phyloP scores from a whole-genome alignment of 148 eudicot genomes.

The Vaccinium myrtillus region DNA sequence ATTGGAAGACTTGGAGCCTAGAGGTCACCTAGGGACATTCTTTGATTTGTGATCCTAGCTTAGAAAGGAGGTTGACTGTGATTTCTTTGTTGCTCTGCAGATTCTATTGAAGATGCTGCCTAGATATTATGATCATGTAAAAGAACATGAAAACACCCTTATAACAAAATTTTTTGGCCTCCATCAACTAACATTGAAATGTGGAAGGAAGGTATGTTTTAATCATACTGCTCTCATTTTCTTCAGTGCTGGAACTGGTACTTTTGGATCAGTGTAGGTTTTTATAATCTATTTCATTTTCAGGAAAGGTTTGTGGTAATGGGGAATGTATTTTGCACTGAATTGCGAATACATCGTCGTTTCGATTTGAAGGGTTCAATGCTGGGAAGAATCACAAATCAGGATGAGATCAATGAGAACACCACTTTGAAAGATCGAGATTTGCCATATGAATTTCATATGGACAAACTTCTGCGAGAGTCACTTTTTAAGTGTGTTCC shows the following conservation, averaged over 20 bases:
- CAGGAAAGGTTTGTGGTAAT: slow-evolving; percentile 94
- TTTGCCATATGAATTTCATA: slow-evolving; percentile 69
- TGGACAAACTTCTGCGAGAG: slow-evolving; percentile 81
- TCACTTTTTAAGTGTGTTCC: slow-evolving; percentile 63
- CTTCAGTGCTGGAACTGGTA: neutral
- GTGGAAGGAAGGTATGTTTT: slow-evolving; percentile 66
- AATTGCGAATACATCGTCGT: slow-evolving; percentile 81
- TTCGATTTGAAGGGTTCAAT: slow-evolving; percentile 91
- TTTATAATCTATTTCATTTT: slow-evolving; percentile 15
- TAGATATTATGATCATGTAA: slow-evolving; percentile 57
- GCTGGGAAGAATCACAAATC: slow-evolving; percentile 69
- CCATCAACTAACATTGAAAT: slow-evolving; percentile 59
- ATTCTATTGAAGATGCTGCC: slow-evolving; percentile 72
- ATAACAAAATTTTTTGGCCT: slow-evolving; percentile 93
- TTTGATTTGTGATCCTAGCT: neutral
- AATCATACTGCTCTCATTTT: slow-evolving; percentile 15
- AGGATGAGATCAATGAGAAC: slow-evolving; percentile 53
- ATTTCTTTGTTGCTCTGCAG: slow-evolving; percentile 30
- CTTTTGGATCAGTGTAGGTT: neutral
- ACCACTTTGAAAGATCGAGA: slow-evolving; percentile 89
- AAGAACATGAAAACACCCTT: slow-evolving; percentile 61
- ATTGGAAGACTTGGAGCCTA: neutral
- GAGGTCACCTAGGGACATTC: neutral
- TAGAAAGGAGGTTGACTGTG: neutral
- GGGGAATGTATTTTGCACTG: slow-evolving; percentile 98